Conservation (phyloP, 805 yeast genomes). For the Suhomyces prunicola region DNA sequence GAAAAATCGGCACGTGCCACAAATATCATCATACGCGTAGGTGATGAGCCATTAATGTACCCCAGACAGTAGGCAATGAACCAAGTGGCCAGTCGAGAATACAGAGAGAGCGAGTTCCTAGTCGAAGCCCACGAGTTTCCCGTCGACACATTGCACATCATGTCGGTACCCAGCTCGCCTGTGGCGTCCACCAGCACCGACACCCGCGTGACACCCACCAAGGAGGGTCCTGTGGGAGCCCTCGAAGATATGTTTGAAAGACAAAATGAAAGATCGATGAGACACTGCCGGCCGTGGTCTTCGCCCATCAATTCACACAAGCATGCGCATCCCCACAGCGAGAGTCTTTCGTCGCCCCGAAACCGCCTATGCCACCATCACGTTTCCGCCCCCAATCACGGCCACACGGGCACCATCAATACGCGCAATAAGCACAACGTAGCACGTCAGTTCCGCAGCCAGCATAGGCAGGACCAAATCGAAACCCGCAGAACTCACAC, state of each 20-base stretch:
- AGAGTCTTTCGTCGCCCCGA: slow-evolving; percentile 1
- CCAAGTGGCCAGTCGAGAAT: not conserved
- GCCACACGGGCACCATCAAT: slow-evolving; percentile 11
- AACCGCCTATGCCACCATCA: not conserved
- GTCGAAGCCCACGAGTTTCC: slow-evolving; percentile 7
- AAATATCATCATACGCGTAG: not conserved
- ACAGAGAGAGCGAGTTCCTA: slow-evolving; percentile 1
- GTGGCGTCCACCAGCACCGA: not conserved
- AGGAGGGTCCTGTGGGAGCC: slow-evolving; percentile 1
- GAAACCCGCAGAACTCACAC: slow-evolving; percentile 15
- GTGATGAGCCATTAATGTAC: not conserved
- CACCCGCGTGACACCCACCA: not conserved
- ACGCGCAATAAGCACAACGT: slow-evolving; percentile 20
- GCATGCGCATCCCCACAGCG: not conserved
- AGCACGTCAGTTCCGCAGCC: slow-evolving; percentile 22
- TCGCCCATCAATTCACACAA: slow-evolving; percentile 1
- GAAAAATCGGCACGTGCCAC: not conserved
- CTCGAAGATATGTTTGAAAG: slow-evolving; percentile 15
- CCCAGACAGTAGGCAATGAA: not conserved
- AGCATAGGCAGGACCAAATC: slow-evolving; percentile 20
- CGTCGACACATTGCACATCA: slow-evolving; percentile 7
- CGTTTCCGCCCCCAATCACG: not conserved
- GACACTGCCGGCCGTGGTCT: slow-evolving; percentile 15
- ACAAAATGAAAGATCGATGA: slow-evolving; percentile 16
- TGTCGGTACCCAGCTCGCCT: slow-evolving; percentile 11